phyloP scores from a whole-genome alignment of 2,329 filamentous ascomycete species.

The Monosporascus sp. region DNA sequence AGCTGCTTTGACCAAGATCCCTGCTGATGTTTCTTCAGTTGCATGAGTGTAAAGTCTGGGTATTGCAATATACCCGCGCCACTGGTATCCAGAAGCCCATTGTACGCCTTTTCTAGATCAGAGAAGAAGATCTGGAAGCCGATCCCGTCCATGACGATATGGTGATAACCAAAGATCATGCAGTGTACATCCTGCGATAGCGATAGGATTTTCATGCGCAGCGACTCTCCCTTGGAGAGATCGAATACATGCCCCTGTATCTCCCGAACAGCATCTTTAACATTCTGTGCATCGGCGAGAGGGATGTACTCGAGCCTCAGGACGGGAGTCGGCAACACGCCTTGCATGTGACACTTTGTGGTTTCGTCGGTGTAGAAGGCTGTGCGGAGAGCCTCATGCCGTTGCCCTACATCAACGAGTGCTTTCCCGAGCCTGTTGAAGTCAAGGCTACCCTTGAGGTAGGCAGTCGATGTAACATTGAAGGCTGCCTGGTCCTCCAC shows the following conservation, averaged over 20 bases:
- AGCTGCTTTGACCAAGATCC: not conserved
- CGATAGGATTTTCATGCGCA: not conserved
- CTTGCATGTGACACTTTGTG: not conserved
- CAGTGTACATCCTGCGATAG: not conserved
- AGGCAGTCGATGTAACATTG: not conserved
- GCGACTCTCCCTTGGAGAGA: not conserved
- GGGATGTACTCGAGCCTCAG: not conserved
- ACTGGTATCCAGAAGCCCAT: not conserved
- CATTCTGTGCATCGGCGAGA: not conserved
- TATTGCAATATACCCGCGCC: not conserved
- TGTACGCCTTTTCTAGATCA: not conserved
- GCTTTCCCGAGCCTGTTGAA: not conserved
- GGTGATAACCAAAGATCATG: not conserved
- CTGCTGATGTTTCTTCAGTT: not conserved
- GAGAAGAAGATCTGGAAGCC: not conserved
- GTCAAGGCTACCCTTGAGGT: not conserved
- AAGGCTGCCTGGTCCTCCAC: conserved; percentile 1
- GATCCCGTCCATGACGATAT: not conserved
- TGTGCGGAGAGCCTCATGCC: conserved; percentile 6
- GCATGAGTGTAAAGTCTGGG: not conserved
- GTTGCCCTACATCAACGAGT: not conserved
- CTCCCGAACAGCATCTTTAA: not conserved
- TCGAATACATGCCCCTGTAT: not conserved
- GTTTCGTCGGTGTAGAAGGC: too few species aligned
- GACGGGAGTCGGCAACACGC: not conserved